A percentile compares a stretch with the other conserved stretches of the same genome.
Evolutionary conservation across 2,329 filamentous ascomycete species (phyloP).

Genomic region (Canariomyces notabilis): DNA sequence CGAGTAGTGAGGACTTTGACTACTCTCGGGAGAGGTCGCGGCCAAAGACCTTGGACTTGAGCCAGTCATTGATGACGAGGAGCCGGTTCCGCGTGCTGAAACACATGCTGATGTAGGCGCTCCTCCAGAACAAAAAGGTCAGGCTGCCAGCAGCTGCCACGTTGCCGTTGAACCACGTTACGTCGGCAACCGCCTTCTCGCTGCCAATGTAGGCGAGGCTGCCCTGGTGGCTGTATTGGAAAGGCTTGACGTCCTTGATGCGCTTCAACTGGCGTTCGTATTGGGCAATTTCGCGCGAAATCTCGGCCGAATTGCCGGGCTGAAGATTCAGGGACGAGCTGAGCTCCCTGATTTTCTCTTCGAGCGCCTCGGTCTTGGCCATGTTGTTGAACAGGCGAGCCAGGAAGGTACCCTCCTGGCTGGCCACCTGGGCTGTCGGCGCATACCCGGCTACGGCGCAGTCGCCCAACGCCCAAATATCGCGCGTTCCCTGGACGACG

Average conservation of each 20-base stretch:
- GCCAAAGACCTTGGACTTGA: slow-evolving; percentile 94
- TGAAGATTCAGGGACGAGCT: slow-evolving; percentile 56
- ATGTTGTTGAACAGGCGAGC: slow-evolving; percentile 97
- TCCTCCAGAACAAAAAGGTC: slow-evolving; percentile 98
- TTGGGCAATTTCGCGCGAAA: slow-evolving; percentile 70
- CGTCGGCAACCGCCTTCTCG: slow-evolving; percentile 92
- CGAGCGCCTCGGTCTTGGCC: slow-evolving; percentile 85
- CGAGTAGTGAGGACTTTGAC: slow-evolving; percentile 9
- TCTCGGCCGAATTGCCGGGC: slow-evolving; percentile 62
- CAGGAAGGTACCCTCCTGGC: slow-evolving; percentile 92
- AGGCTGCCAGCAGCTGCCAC: slow-evolving; percentile 87
- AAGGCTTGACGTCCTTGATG: slow-evolving; percentile 92
- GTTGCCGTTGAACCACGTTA: slow-evolving; percentile 96
- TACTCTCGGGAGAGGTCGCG: slow-evolving; percentile 88
- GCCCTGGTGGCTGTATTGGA: slow-evolving; percentile 98
- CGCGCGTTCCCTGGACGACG: slow-evolving; percentile 92
- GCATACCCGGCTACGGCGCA: slow-evolving; percentile 97
- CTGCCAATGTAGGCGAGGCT: slow-evolving; percentile 96
- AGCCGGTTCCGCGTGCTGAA: slow-evolving; percentile 97
- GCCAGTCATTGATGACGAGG: slow-evolving; percentile 88
- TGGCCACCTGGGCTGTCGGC: slow-evolving; percentile 92
- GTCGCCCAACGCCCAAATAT: slow-evolving; percentile 97
- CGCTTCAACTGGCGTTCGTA: slow-evolving; percentile 82
- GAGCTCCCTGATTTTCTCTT: slow-evolving; percentile 68
- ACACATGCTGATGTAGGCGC: slow-evolving; percentile 98